phyloP scores from a whole-genome alignment of 2,329 filamentous ascomycete genomes.

The Xylariaceae sp. region DNA sequence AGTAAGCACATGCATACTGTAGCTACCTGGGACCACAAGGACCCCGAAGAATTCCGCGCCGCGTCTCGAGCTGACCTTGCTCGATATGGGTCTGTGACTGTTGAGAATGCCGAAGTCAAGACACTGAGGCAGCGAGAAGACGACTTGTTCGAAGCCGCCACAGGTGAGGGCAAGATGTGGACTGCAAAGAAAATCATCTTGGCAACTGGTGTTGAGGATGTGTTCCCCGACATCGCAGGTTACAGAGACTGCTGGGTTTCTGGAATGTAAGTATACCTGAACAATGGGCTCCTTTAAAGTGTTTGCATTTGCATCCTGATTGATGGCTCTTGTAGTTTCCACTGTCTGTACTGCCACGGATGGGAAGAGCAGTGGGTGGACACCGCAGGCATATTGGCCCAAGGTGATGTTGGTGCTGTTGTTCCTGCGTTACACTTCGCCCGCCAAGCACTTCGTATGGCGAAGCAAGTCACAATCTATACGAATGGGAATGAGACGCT shows the following conservation, averaged over 20 bases:
- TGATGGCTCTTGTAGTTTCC: slow-evolving; percentile 13
- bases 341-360: slow-evolving; percentile 20
- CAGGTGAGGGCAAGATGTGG: slow-evolving; percentile 9
- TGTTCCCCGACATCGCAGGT: slow-evolving; percentile 27
- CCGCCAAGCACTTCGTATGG: slow-evolving; percentile 17
- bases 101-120: slow-evolving; percentile 18
- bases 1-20: slow-evolving; percentile 26
- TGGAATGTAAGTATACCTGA: slow-evolving; percentile 21
- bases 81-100: slow-evolving; percentile 24
- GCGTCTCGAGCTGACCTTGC: slow-evolving; percentile 12
- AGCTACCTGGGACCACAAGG: slow-evolving; percentile 28
- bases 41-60: slow-evolving; percentile 32
- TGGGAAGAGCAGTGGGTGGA: slow-evolving; percentile 11
- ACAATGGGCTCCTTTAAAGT: too few relatives aligned
- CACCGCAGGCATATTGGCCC: slow-evolving; percentile 11
- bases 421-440: slow-evolving; percentile 7
- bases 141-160: slow-evolving; percentile 17
- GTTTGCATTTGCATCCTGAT: too few relatives aligned
- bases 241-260: slow-evolving; percentile 28
- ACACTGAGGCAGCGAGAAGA: slow-evolving; percentile 15
- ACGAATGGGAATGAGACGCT: slow-evolving; percentile 16
- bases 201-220: slow-evolving; percentile 25
- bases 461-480: slow-evolving; percentile 11
- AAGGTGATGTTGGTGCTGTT: slow-evolving; percentile 6
- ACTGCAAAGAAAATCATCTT: slow-evolving; percentile 22